Base-by-base conservation (phyloP, 345 rosid genomes). In the Draba incana region DNA sequence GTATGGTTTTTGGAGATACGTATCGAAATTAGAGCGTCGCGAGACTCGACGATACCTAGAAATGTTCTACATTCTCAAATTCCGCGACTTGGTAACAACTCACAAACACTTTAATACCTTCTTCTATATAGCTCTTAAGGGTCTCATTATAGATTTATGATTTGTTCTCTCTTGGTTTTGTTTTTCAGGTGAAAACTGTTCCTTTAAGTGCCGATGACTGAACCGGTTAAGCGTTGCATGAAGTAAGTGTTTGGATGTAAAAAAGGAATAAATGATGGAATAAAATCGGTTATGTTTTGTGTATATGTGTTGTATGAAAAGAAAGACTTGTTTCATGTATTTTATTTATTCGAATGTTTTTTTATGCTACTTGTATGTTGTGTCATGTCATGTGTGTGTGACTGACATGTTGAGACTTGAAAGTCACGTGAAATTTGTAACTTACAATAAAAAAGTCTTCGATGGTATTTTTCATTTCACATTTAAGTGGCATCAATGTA, bases 21-120 rank as follows among this genome's bases (percentile, higher is more conserved):
- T 79, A 20, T 92, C 99, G 0, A 95, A 95, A 69, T 84, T 95
- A 1, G 98, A 95, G 52, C 85, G 99, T 78, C 93, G 83, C 5
- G 99, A 92, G 83, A 86, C 92, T 51, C 81, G 92, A 10, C 60
- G 99, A 78, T 95, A 95, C 75, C 97, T 95, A 12, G 98, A 95
- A 79, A 95, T 95, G 99, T 95, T 95, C 84, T 92, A 95, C 81
- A 85, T 89, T 77, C 96, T 95, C 66, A 95, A 92, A 77, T 89
- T 83, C 74, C 97, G 97, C 13, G 86, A 83, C 66, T 74, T 92
- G 90, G 99, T 94, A 42, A 84, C 11, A 10, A 2, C 30, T 60
- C 68, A 12, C 49, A 27, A 15, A 50, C 50, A 25, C 14, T 50
- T 7, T 38, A 16, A 8, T 54, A 20, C 28, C 35, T 14, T 49